These are phyloP conservation scores for Ustilago xerochloae DNA, from an alignment of 1,284 basidiomycete species.

Conservation along the genomic window DNA sequence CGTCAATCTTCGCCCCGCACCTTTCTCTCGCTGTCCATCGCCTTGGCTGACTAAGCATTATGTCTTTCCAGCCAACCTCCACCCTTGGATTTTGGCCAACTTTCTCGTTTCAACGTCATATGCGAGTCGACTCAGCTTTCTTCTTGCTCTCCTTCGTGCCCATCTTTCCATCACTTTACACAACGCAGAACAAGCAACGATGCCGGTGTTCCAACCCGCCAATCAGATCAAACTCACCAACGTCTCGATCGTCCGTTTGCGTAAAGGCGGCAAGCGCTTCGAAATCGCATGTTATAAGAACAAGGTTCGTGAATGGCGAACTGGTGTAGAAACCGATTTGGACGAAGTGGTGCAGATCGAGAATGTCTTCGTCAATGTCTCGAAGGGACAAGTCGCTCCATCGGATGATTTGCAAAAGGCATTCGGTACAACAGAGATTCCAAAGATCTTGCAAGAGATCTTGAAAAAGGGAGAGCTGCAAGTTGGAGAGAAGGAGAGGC, in stretches of 20 bases:
- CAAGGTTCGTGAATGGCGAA: conserved; percentile 96
- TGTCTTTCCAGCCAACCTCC: neutral
- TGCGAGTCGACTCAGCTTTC: neutral
- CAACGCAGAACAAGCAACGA: conserved; percentile 3
- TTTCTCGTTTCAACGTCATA: too few species aligned
- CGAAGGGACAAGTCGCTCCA: conserved; percentile 93
- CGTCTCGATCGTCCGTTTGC: conserved; percentile 92
- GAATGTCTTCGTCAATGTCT: conserved; percentile 95
- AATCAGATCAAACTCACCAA: conserved; percentile 78
- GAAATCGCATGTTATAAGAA: conserved; percentile 99
- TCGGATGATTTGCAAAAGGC: conserved; percentile 89
- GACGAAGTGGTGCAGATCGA: conserved; percentile 97
- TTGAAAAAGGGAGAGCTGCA: conserved; percentile 95
- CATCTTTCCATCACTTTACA: neutral
- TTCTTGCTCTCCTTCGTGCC: neutral
- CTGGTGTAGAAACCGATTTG: conserved; percentile 89
- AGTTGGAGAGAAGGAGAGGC: conserved; percentile 95
- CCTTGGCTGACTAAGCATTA: conserved; percentile 20
- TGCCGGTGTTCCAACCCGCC: conserved; percentile 45
- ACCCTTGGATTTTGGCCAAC: too few species aligned
- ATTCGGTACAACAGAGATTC: conserved; percentile 81
- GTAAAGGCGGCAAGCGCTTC: conserved; percentile 96
- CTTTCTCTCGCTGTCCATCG: too few species aligned
- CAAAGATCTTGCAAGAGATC: conserved; percentile 88
- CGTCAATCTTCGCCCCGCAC: too few species aligned